Evolutionary conservation across 225 moss, liverwort and hornwort species (phyloP).

Genomic region (Asterella californica): DNA sequence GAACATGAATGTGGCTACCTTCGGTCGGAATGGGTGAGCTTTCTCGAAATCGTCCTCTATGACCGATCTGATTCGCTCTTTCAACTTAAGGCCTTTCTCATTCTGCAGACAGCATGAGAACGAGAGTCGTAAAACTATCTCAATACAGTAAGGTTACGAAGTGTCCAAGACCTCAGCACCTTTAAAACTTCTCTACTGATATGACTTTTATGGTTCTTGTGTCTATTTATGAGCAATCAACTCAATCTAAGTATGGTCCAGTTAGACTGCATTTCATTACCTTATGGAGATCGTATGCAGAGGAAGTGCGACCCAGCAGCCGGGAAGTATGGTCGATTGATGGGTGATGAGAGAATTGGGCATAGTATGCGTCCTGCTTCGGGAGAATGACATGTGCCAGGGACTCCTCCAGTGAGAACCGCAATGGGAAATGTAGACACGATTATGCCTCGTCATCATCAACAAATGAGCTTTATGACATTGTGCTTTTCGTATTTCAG

Average conservation of each 20-base stretch:
- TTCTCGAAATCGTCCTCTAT: conserved; percentile 43
- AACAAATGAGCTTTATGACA: background rate
- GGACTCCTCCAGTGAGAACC: conserved; percentile 42
- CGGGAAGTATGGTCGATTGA: conserved; percentile 77
- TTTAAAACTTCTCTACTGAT: background rate
- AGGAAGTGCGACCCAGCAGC: conserved; percentile 63
- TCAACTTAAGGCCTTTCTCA: conserved; percentile 34
- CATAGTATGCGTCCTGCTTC: conserved; percentile 84
- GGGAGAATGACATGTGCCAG: conserved; percentile 38
- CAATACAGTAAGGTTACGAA: background rate
- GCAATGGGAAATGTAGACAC: conserved; percentile 33
- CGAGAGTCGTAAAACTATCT: background rate
- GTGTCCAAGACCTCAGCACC: background rate
- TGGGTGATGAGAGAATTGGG: conserved; percentile 81
- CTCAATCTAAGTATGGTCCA: background rate
- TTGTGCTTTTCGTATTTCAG: conserved; percentile 12
- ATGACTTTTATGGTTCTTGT: too few relatives aligned
- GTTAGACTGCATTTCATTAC: conserved; percentile 22
- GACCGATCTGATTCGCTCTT: conserved; percentile 36
- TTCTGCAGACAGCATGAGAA: conserved; percentile 34
- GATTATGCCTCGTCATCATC: conserved; percentile 24
- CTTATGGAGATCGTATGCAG: conserved; percentile 57
- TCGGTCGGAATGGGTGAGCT: conserved; percentile 72
- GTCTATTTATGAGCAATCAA: too few relatives aligned
- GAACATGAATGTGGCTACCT: conserved; percentile 40